Base-by-base conservation (phyloP, 2,329 filamentous ascomycete species). In the Escovopsis sp. region DNA sequence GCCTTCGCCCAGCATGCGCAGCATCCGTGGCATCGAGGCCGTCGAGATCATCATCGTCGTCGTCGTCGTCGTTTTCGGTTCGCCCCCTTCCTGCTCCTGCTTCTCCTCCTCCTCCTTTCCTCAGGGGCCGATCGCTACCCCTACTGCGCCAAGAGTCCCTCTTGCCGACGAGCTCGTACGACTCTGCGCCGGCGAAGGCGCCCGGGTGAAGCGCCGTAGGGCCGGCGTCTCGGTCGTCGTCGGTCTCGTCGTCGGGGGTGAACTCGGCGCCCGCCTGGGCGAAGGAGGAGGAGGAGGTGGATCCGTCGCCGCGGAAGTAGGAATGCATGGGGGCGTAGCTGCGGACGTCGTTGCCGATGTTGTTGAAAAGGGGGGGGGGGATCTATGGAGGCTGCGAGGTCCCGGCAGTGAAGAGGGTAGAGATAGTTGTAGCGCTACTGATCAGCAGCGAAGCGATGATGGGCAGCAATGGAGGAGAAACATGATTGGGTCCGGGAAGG, bases 271-370 rank as follows among this genome's bases (percentile, higher is more conserved):
- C 53, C 25, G 57, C 60, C 45, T 58, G 58, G 34, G 57, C 56
- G 43, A 60, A 61, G n/a, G 54, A 53, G 15, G 55, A 51, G 19
- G 60, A 61, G n/a, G 54, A 53, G 15, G 55, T 51, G 34, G 52
- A 50, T 15, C 46, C 45, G 38, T 50, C 46, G 41, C 35, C 40
- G 35, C 40, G 44, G 31, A 42, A 43, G 36, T 41, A 43, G 48
- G 48, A 49, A 31, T 35, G 34, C 39, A 45, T 45, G 35, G 34
- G 35, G 28, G 30, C 36, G 28, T 30, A 26, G 30, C 5, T 5
- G 19, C 5, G 19, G 5, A 21, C 9, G 19, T 21, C 5, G 19
- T 9, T 21, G 5, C 19, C 9, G 9, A 21, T 31, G 14, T 17
- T 12, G 16, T 17, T 16, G 16, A 12, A 5, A 21, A 21, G 19